phyloP scores from a whole-genome alignment of 2,329 filamentous ascomycete genomes.

The Botrytis cinerea region DNA sequence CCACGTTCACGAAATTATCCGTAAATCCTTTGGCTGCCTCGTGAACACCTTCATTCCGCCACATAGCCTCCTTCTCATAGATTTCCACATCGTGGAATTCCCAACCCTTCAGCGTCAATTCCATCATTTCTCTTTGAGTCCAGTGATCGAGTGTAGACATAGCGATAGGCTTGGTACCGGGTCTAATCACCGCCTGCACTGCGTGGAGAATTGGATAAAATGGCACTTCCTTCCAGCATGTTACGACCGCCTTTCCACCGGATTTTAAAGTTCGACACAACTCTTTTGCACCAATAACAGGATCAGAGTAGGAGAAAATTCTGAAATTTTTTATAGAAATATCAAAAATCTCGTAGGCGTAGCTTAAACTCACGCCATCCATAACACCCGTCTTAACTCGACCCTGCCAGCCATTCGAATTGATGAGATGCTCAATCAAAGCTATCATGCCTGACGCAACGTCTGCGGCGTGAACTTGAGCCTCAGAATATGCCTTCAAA shows the following conservation, averaged over 20 bases:
- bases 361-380: constrained; percentile 1
- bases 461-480: constrained; percentile 10
- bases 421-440: not conserved
- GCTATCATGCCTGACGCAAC: constrained; percentile 3
- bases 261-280: constrained; percentile 85
- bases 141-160: not conserved
- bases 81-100: not conserved
- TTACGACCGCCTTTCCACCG: constrained; percentile 63
- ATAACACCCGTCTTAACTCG: not conserved
- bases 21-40: constrained; percentile 14
- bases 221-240: constrained; percentile 11
- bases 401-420: not conserved
- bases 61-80: constrained; percentile 9
- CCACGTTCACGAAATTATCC: constrained; percentile 7
- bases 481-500: not conserved
- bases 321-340: constrained; percentile 6
- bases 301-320: constrained; percentile 11
- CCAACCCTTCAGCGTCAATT: not conserved
- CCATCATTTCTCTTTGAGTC: not conserved
- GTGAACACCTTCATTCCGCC: constrained; percentile 10
- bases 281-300: constrained; percentile 71
- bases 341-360: not conserved
- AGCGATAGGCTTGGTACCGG: not conserved
- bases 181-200: constrained; percentile 7
- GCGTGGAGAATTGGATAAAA: not conserved